A percentile compares a stretch with the other conserved stretches of the same genome.
Conservation (phyloP, 1,139 yeast genomes). For the Magnusiomyces suaveolens region DNA sequence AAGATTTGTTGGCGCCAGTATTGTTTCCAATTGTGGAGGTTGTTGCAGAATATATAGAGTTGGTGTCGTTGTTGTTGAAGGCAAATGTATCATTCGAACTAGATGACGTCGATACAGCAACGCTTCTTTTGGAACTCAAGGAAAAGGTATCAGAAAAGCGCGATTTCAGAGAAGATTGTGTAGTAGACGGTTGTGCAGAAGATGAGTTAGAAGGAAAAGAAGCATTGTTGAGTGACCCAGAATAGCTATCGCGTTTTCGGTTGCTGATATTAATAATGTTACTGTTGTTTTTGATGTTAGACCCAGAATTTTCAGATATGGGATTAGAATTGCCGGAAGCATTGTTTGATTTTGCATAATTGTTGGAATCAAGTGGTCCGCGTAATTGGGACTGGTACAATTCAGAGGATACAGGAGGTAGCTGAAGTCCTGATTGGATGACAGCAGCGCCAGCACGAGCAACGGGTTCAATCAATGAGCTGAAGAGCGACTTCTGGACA, state of each 20-base stretch:
- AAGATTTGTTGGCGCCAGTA: background rate
- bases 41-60: no score
- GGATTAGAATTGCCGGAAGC: no score
- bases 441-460: slow-evolving; percentile 6
- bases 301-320: no score
- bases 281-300: no score
- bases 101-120: background rate
- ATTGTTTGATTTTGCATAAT: no score
- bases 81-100: background rate
- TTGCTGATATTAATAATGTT: no score
- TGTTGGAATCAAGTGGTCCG: no score
- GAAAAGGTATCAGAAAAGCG: background rate
- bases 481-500: background rate
- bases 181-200: background rate
- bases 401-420: slow-evolving; percentile 3
- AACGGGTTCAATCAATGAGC: slow-evolving; percentile 1
- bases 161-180: background rate
- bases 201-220: background rate
- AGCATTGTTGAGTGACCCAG: background rate
- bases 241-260: background rate
- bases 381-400: background rate
- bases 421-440: slow-evolving; percentile 1
- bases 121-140: background rate
- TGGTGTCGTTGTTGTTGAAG: background rate
- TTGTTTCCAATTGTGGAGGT: background rate